Percentiles rank a stretch among this genome's conserved stretches.
Evolutionary conservation across 2,329 filamentous ascomycete species (phyloP).

Genomic region (Salinomyces thailandicus): DNA sequence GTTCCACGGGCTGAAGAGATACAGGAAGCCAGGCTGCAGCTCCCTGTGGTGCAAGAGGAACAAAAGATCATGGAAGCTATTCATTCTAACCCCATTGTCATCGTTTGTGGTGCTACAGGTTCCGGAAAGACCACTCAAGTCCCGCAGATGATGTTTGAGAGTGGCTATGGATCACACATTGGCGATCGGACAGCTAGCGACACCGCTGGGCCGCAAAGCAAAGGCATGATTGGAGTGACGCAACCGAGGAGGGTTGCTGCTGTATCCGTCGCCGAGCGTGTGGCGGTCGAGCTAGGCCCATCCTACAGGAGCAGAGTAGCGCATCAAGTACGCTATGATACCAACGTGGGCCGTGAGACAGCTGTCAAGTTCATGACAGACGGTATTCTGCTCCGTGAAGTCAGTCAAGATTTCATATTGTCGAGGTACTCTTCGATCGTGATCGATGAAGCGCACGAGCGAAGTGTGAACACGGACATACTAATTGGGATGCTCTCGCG

Average conservation of each 20-base stretch:
- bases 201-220: slow-evolving; percentile 5
- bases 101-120: slow-evolving; percentile 89
- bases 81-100: slow-evolving; percentile 78
- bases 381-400: slow-evolving; percentile 84
- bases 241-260: slow-evolving; percentile 91
- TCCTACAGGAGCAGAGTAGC: slow-evolving; percentile 67
- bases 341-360: slow-evolving; percentile 66
- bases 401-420: slow-evolving; percentile 78
- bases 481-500: slow-evolving; percentile 94
- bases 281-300: slow-evolving; percentile 67
- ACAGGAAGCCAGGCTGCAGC: slow-evolving; percentile 63
- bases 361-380: slow-evolving; percentile 99
- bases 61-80: slow-evolving; percentile 98
- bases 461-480: slow-evolving; percentile 95
- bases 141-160: slow-evolving; percentile 90
- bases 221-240: slow-evolving; percentile 84
- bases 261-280: slow-evolving; percentile 91
- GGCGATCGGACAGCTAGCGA: slow-evolving; percentile 32
- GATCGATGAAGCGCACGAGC: slow-evolving; percentile 93
- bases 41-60: slow-evolving; percentile 89
- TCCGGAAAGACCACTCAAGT: slow-evolving; percentile 97
- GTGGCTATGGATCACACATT: slow-evolving; percentile 70
- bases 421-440: slow-evolving; percentile 87
- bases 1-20: slow-evolving; percentile 62
- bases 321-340: slow-evolving; percentile 90